Evolutionary conservation across 2,329 filamentous ascomycete genomes (phyloP).

Genomic region (Chrysosporium keratinophilum): DNA sequence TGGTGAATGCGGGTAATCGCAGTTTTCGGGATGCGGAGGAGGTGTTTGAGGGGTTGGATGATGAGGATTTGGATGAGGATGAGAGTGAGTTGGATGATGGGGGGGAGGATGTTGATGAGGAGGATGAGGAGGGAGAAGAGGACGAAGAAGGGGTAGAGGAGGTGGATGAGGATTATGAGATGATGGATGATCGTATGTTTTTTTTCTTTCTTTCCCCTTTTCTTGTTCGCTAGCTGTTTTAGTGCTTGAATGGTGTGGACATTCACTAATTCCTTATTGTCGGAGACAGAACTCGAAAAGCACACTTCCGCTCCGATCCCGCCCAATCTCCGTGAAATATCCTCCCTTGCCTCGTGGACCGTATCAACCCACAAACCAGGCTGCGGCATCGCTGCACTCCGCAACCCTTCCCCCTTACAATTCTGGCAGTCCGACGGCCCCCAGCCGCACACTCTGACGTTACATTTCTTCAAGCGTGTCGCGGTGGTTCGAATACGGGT

Average conservation of each 20-base stretch:
- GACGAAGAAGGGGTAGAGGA: constrained; percentile 20
- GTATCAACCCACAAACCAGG: constrained; percentile 54
- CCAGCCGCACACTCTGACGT: constrained; percentile 52
- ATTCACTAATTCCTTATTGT: too few species aligned
- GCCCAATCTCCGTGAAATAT: constrained; percentile 49
- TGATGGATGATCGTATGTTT: constrained; percentile 25
- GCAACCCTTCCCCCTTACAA: constrained; percentile 44
- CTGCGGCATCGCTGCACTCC: constrained; percentile 50
- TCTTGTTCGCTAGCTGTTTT: too few species aligned
- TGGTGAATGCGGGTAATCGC: not conserved
- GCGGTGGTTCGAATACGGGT: constrained; percentile 42
- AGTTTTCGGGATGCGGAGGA: not conserved
- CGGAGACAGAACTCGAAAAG: constrained; percentile 18
- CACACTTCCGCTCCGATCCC: constrained; percentile 29
- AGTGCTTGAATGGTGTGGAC: too few species aligned
- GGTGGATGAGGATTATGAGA: constrained; percentile 25
- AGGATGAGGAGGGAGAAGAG: constrained; percentile 15
- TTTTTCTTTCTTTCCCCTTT: not conserved
- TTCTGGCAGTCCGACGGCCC: constrained; percentile 60
- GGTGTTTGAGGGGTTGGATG: constrained; percentile 6
- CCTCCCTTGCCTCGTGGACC: constrained; percentile 56
- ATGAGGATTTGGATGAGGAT: constrained; percentile 9
- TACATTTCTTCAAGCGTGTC: constrained; percentile 51
- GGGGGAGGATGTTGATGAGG: constrained; percentile 13
- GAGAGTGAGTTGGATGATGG: constrained; percentile 14